Evolutionary conservation across 768 basidiomycete genomes (phyloP), one percentile per base, ranked within the genome.

Genomic region (Pulveroboletus sp.): DNA sequence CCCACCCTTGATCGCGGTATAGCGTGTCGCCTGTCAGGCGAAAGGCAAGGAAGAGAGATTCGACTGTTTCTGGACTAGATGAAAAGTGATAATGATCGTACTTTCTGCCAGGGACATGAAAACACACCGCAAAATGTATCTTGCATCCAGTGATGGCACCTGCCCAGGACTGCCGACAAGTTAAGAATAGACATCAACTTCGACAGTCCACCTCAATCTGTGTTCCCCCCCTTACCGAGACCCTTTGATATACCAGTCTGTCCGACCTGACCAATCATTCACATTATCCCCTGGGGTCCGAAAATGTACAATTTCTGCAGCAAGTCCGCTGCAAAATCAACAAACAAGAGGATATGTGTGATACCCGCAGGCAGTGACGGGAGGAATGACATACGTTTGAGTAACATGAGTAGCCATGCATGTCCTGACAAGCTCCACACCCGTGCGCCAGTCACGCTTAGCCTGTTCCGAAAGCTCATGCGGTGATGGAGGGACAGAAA

Each of bases 211-310:
- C 24, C 10, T 35, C 12, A 6, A 24, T 9, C 21, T 6, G 18
- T 21, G 24, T 11, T 8, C 27, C 4, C 21, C 21, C 41, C 63
- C 79, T 54, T 54, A 86, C 86, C 69, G 62, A 24, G 80, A 82
- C 15, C 88, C 89, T 69, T 92, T 94, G 73, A 95, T 93, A 62
- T 93, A 95, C 93, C 93, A 96, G 61, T 94, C 93, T 14, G 70
- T 52, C 15, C 58, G 55, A 11, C 47, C 42, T 5, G 76, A 71
- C 36, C 71, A 70, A 14, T 66, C 66, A 10, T 76, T 71, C 58
- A 83, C 69, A 0, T 74, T 73, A 32, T 89, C 83, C 37, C 73
- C 79, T 2, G 77, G 73, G 7, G 81, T 80, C 39, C 82, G 76
- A 71, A 94, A 97, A 67, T 93, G 85, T 17, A 81, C 92, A 43